Conservation (phyloP, 106 monocot genomes). For the Alisma plantagoaquatica region DNA sequence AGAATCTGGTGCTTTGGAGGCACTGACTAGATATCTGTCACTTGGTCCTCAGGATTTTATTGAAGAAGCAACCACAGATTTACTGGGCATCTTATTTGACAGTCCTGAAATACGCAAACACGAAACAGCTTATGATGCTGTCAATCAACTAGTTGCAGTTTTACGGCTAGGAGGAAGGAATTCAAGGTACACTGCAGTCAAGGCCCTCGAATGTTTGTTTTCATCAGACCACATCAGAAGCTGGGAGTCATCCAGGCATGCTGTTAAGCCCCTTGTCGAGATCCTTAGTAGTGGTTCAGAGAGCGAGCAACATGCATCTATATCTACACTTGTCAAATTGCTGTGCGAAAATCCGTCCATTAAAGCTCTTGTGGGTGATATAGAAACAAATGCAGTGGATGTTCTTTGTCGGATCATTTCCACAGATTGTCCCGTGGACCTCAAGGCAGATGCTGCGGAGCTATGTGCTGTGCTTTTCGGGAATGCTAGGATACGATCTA, state of each 20-base stretch:
- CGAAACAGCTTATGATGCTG: conserved; percentile 71
- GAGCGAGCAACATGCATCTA: conserved; percentile 94
- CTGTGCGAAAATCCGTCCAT: conserved; percentile 71
- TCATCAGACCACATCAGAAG: conserved; percentile 81
- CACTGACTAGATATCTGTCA: conserved; percentile 86
- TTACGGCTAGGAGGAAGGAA: conserved; percentile 90
- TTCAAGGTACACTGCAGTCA: conserved; percentile 92
- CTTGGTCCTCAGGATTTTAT: conserved; percentile 88
- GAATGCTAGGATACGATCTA: conserved; percentile 78
- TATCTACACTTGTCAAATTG: conserved; percentile 75
- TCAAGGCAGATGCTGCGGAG: conserved; percentile 95
- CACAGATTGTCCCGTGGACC: conserved; percentile 66
- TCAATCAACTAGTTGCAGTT: conserved; percentile 91
- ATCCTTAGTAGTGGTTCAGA: conserved; percentile 82
- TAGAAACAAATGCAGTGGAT: conserved; percentile 92
- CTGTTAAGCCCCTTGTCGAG: conserved; percentile 87
- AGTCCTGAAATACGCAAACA: conserved; percentile 72
- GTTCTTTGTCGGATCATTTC: conserved; percentile 91
- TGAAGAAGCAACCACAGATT: conserved; percentile 86
- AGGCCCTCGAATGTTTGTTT: conserved; percentile 94
- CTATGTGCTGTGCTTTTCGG: conserved; percentile 86
- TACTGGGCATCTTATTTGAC: conserved; percentile 88
- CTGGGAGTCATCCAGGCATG: conserved; percentile 71
- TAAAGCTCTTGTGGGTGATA: conserved; percentile 64
- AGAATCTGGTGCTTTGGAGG: conserved; percentile 89